phyloP scores from a whole-genome alignment of 75 land plant genomes.

The Pinus taeda region DNA sequence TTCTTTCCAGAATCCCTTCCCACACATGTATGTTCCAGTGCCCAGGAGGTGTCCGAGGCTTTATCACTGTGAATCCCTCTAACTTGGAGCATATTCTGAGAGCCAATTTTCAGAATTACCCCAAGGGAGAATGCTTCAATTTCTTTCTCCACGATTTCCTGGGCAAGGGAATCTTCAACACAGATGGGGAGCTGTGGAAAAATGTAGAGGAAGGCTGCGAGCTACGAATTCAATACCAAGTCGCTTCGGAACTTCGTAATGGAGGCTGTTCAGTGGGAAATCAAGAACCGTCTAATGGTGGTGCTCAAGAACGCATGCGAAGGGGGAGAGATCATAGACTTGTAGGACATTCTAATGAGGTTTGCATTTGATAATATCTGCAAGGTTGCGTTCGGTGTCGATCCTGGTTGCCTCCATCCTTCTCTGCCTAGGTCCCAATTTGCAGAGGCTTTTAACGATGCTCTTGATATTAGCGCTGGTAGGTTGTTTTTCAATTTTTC shows the following conservation, averaged over 20 bases:
- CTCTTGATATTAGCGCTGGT: constrained; percentile 45
- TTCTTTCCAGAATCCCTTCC: not conserved
- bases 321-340: not conserved
- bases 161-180: constrained; percentile 41
- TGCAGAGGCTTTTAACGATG: constrained; percentile 66
- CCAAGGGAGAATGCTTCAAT: constrained; percentile 13
- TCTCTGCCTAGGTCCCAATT: constrained; percentile 62
- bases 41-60: not conserved
- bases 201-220: constrained; percentile 23
- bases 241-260: constrained; percentile 18
- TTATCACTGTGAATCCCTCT: constrained; percentile 46
- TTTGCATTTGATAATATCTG: constrained; percentile 77
- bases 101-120: constrained; percentile 10
- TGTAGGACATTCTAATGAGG: constrained; percentile 64
- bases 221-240: constrained; percentile 27
- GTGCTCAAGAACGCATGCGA: constrained; percentile 17
- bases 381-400: constrained; percentile 74
- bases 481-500: constrained; percentile 53
- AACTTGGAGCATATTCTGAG: constrained; percentile 69
- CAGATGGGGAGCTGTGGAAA: constrained; percentile 33
- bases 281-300: constrained; percentile 26
- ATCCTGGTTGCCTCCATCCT: constrained; percentile 59
- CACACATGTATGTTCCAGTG: not conserved
- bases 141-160: constrained; percentile 19
- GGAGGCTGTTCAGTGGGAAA: constrained; percentile 8